These are phyloP conservation scores for Talaromyces thailandensis DNA, from an alignment of 495 filamentous ascomycete species.

Conservation along the genomic window DNA sequence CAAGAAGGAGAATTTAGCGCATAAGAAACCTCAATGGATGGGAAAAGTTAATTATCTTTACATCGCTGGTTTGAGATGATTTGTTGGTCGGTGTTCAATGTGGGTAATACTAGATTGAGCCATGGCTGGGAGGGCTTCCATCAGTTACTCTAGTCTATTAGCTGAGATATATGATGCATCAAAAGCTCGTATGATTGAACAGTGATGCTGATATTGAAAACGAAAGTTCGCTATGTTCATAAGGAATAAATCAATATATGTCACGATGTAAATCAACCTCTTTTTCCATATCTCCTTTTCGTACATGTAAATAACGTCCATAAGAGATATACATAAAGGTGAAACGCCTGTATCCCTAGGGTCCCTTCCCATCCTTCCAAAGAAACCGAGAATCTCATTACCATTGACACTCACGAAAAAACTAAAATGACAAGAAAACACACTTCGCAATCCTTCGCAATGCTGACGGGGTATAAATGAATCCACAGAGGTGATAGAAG, in stretches of 20 bases:
- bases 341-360: neutral
- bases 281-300: neutral
- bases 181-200: neutral
- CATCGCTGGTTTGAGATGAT: neutral
- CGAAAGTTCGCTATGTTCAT: neutral
- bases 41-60: neutral
- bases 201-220: neutral
- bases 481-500: neutral
- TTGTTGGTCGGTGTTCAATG: too few relatives aligned
- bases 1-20: neutral
- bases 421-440: neutral
- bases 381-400: neutral
- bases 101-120: too few relatives aligned
- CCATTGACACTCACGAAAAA: neutral
- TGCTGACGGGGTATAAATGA: neutral
- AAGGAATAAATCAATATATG: neutral
- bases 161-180: neutral
- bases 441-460: neutral
- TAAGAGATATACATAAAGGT: neutral
- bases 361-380: neutral
- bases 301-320: neutral
- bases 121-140: too few relatives aligned
- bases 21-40: neutral
- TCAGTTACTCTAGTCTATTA: too few relatives aligned
- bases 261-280: neutral